Base-by-base conservation (phyloP, 2,329 filamentous ascomycete genomes). In the Cladosporium colombiae region DNA sequence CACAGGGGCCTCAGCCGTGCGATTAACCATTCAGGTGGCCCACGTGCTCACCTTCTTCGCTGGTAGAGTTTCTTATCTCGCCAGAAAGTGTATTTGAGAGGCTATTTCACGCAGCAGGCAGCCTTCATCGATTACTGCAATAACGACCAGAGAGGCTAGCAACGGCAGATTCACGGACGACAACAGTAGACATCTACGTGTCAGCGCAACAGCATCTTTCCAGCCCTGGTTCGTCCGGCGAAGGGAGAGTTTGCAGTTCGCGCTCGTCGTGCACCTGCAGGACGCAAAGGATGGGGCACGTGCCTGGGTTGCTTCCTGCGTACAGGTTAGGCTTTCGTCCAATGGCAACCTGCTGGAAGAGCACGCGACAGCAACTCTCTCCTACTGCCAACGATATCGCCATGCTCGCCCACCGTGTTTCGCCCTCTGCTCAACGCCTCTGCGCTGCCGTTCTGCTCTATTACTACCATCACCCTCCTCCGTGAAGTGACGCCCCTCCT, bases 281-380 rank as follows among this genome's bases (percentile, higher is more conserved):
- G 55, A 57, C 10, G 55, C 55, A 57, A 37, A 57, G 31, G n/a
- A 18, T n/a, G 21, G 49, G 27, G 60, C 60, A 66, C 65, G 67
- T 66, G 58, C 58, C 31, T 62, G 55, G 25, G 29, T 21, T 59
- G 35, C 56, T 46, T 57, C 55, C 55, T 57, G 33, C 55, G 55
- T 37, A 27, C 55, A 57, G 56, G 33, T 40, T n/a, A 53, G 44
- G 13, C 60, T 62, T 21, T 62, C 46, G 49, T 37, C 60, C 60
- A 62, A 62, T 62, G 25, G 60, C 60, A 27, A 49, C 29, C 49
- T 35, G 60, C 46, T 53, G 25, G 49, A 55, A 33, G 60, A 62
- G 60, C 60, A 62, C 60, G 60, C 60, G 60, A 62, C 46, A 53
- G 33, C 60, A 52, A 21, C 49, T 35, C 60, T 40, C 55, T 16